Evolutionary conservation across 331 rosid species (phyloP), one percentile per base, ranked within the genome.

Genomic region (Acacia concinna): DNA sequence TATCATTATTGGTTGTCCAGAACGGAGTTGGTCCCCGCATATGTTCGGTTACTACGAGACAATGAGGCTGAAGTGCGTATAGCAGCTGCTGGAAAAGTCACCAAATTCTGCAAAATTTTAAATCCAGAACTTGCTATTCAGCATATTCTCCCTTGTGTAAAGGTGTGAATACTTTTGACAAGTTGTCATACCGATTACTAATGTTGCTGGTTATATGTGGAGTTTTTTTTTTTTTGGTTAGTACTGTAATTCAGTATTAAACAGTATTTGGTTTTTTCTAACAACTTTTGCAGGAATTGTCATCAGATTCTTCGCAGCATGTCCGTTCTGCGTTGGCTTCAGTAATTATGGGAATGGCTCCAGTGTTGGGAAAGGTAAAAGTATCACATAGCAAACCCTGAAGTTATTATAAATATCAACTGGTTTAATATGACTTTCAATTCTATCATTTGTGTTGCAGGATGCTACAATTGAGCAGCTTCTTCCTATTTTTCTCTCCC

Each of bases 341-440:
- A 37, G 98, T 94, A 44, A 94, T 94, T 83, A 94, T 92, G 97
- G 98, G 98, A 80, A 92, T 92, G 96, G 97, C 98, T 79, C 97
- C 97, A 41, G 94, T 94, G 43, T 75, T 94, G 73, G 98, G 98
- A 82, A 94, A 92, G 98, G 98, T 94, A 88, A 34, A 68, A 37
- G 23, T 78, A 56, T 71, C 60, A 46, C 72, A 56, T 70, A 40
- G 15, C n/a, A 65, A 27, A 66, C 65, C 64, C 65, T 44, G 70
- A 68, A 68, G 63, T 81, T 54, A 25, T 32, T 62, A 8, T 35
- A 37, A 25, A 25, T 60, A 43, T 44, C 51, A n/a, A 78, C 54
- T 70, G 7, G 38, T 31, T 72, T 52, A 14, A 71, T 74, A 10
- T 70, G 71, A 71, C 23, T 51, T 68, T 74, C 35, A 86, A 57